Evolutionary conservation across 345 rosid genomes (phyloP).

Genomic region (Pugionium dolabratum): DNA sequence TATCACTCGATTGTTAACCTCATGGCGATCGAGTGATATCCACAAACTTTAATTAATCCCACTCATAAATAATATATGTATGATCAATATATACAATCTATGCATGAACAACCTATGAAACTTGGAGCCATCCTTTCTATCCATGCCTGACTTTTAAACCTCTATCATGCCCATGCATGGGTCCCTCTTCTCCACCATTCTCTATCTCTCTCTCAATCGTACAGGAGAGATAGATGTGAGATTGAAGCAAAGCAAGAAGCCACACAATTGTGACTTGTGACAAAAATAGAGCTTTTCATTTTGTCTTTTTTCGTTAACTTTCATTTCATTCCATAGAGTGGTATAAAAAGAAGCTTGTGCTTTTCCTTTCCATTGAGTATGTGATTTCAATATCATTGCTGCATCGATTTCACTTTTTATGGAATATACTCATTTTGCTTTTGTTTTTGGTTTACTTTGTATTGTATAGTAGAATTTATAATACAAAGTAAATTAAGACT

Average conservation of each 20-base stretch:
- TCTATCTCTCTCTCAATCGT: conserved; percentile 8
- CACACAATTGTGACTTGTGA: conserved; percentile 29
- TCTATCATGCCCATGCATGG: conserved; percentile 45
- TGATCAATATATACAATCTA: conserved; percentile 13
- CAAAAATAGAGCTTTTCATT: conserved; percentile 31
- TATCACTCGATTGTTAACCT: not conserved
- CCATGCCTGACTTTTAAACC: conserved; percentile 43
- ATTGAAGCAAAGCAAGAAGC: conserved; percentile 39
- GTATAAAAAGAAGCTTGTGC: conserved; percentile 26
- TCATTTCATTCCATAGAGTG: conserved; percentile 31
- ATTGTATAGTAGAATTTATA: not conserved
- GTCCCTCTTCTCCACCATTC: conserved; percentile 40
- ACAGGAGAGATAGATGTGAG: conserved; percentile 34
- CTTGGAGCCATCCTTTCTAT: conserved; percentile 41
- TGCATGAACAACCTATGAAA: conserved; percentile 45
- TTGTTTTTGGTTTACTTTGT: conserved; percentile 26
- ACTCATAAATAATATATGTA: conserved; percentile 35
- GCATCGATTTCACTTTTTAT: conserved; percentile 37
- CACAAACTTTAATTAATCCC: conserved; percentile 39
- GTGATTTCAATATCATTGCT: conserved; percentile 38
- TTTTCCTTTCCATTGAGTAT: conserved; percentile 32
- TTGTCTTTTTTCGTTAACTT: conserved; percentile 33
- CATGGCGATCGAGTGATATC: conserved; percentile 30
- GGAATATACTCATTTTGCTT: conserved; percentile 30
- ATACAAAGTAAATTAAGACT: too few species aligned